A percentile compares a stretch with the other conserved stretches of the same genome.
Conservation (phyloP, 495 filamentous ascomycete species). For the Durotheca rogersii region DNA sequence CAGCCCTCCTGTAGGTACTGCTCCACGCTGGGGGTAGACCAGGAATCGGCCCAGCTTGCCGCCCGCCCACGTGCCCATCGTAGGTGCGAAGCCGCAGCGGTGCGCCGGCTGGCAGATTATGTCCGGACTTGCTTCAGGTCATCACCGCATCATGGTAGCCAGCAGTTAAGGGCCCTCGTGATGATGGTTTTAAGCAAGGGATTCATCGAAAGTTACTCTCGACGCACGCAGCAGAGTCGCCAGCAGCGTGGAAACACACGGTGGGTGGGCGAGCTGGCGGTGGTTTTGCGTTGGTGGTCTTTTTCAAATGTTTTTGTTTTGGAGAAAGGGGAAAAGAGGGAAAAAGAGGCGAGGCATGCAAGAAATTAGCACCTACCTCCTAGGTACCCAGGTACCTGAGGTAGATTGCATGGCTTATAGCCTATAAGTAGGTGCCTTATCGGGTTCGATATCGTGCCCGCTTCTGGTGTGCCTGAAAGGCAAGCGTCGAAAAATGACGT, state of each 20-base stretch:
- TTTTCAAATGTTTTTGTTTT: conserved; percentile 49
- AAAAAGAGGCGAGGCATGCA: conserved; percentile 16
- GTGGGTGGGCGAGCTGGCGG: conserved; percentile 63
- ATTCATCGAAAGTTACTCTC: conserved; percentile 62
- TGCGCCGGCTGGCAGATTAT: no score
- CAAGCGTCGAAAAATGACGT: conserved; percentile 19
- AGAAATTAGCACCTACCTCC: conserved; percentile 14
- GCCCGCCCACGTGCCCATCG: conserved; percentile 2
- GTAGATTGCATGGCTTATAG: no score
- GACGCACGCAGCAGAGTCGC: conserved; percentile 87
- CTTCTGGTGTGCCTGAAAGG: no score
- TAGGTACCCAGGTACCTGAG: conserved; percentile 3
- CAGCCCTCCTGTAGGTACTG: no score
- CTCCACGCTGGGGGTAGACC: no score
- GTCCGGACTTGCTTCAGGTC: conserved; percentile 74
- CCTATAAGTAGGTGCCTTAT: no score
- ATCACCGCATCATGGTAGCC: conserved; percentile 97
- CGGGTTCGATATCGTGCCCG: no score
- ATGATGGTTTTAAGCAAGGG: conserved; percentile 98
- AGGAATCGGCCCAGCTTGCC: no score
- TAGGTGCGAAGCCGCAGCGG: neutral
- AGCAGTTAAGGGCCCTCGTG: conserved; percentile 79
- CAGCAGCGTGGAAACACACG: conserved; percentile 67
- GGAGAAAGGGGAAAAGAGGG: conserved; percentile 44
- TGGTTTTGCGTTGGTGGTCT: conserved; percentile 97